Conservation (phyloP, 2,329 filamentous ascomycete genomes). For the Huntiella bhutanensis region DNA sequence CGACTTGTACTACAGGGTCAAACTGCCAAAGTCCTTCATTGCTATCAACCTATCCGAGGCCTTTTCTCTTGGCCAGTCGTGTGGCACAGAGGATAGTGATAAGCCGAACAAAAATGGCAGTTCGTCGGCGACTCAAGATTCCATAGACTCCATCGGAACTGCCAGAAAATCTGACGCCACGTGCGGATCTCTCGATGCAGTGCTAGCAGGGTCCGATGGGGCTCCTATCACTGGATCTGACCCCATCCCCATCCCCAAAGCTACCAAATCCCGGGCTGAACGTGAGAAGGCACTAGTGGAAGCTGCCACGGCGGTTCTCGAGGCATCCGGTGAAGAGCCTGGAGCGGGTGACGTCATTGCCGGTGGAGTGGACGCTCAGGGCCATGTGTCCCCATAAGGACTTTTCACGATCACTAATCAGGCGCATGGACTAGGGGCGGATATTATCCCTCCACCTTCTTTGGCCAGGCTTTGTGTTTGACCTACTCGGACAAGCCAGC, state of each 20-base stretch:
- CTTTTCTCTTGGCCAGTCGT: constrained; percentile 38
- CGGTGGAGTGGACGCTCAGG: constrained; percentile 8
- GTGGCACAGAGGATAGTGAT: constrained; percentile 22
- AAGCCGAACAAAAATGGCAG: neutral
- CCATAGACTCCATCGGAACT: neutral
- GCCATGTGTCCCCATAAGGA: constrained; percentile 6
- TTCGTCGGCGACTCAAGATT: neutral
- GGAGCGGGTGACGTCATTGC: constrained; percentile 11
- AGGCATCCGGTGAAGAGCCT: constrained; percentile 12
- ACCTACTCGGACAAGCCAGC: neutral
- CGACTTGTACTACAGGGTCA: constrained; percentile 28
- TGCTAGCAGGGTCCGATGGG: too few relatives aligned
- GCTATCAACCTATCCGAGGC: constrained; percentile 46
- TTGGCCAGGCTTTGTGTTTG: neutral
- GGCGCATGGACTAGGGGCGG: neutral
- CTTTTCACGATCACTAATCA: neutral
- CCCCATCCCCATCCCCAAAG: neutral
- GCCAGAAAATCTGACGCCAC: neutral
- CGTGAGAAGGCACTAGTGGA: constrained; percentile 2
- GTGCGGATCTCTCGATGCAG: neutral
- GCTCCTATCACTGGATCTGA: neutral
- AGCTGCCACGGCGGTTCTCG: constrained; percentile 8
- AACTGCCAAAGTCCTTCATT: constrained; percentile 46
- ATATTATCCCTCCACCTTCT: neutral
- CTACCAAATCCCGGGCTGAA: neutral